These are phyloP conservation scores for Cladophialophora bantiana DNA, from an alignment of 2,329 filamentous ascomycete genomes.

Conservation along the genomic window DNA sequence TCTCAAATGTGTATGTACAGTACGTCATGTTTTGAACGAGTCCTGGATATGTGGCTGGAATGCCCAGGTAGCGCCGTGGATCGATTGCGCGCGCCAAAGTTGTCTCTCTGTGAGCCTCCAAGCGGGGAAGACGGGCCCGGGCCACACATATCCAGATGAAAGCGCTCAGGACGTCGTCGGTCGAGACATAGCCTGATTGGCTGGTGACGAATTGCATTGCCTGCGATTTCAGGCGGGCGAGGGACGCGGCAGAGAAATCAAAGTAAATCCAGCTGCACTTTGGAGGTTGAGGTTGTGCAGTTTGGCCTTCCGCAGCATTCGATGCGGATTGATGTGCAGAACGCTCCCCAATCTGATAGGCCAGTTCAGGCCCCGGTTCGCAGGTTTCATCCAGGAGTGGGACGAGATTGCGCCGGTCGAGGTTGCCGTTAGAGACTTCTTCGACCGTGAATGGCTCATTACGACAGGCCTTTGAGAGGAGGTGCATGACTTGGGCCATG, in stretches of 20 bases:
- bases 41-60: constrained; percentile 57
- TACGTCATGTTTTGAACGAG: constrained; percentile 58
- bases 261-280: constrained; percentile 56
- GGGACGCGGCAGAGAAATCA: constrained; percentile 49
- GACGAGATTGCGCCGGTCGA: constrained; percentile 48
- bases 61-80: constrained; percentile 52
- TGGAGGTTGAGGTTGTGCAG: constrained; percentile 28
- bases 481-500: constrained; percentile 55
- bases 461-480: constrained; percentile 59
- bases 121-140: constrained; percentile 50
- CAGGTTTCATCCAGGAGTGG: constrained; percentile 51
- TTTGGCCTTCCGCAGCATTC: neutral
- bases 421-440: constrained; percentile 56
- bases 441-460: constrained; percentile 54
- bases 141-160: constrained; percentile 59
- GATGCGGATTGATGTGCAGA: constrained; percentile 24
- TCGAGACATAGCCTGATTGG: constrained; percentile 54
- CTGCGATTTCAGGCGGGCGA: constrained; percentile 52
- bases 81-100: constrained; percentile 60
- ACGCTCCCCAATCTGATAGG: constrained; percentile 44
- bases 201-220: constrained; percentile 43
- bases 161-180: constrained; percentile 61
- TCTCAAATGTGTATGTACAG: constrained; percentile 43
- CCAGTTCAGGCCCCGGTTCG: constrained; percentile 47
- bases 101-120: constrained; percentile 41